Evolutionary conservation across 2,329 filamentous ascomycete species (phyloP), one percentile per base, ranked within the genome.

Genomic region (Lecanicillium sp.): DNA sequence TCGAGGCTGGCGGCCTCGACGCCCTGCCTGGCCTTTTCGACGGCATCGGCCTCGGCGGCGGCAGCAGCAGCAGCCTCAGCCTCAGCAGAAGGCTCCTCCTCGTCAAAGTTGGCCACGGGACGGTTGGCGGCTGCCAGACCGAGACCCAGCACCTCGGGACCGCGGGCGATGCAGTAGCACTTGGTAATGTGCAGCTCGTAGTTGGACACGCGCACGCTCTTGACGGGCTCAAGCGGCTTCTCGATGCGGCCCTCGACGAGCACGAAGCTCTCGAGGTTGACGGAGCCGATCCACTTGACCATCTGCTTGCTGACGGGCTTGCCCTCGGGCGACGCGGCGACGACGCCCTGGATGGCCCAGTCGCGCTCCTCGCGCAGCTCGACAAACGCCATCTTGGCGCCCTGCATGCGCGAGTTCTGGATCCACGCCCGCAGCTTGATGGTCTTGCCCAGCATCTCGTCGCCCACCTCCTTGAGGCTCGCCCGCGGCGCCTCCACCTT

Each of bases 131-230:
- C 67, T 5, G 62, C 72, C 33, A 81, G 57, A n/a, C 66, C 71
- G 62, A 82, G 61, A 36, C 74, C 75, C 9, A 81, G 65, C 29
- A 73, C 64, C 46, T 68, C 64, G 10, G 78, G 78, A 3, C 66
- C 77, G 3, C 73, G 68, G 34, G 85, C 78, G 51, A 94, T 73
- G 44, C 90, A 66, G 64, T 83, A 96, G 53, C 87, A 75, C 69
- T 89, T 94, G 51, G 75, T 78, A 55, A 97, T 79, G 66, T 97
- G 90, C 35, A 97, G 74, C 70, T 97, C 92, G 51, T 82, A 79
- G 51, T 82, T 72, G 50, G 79, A 78, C 40, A 97, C 82, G 13
- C 79, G 81, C 42, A 86, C 86, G 55, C 86, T 92, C 66, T 94
- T 92, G 59, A 97, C 84, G 3, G 87, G 84, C 56, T 94, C 87